Conservation (phyloP, 352 stramenopile genomes). For the Phytopythium chamaehyphon region DNA sequence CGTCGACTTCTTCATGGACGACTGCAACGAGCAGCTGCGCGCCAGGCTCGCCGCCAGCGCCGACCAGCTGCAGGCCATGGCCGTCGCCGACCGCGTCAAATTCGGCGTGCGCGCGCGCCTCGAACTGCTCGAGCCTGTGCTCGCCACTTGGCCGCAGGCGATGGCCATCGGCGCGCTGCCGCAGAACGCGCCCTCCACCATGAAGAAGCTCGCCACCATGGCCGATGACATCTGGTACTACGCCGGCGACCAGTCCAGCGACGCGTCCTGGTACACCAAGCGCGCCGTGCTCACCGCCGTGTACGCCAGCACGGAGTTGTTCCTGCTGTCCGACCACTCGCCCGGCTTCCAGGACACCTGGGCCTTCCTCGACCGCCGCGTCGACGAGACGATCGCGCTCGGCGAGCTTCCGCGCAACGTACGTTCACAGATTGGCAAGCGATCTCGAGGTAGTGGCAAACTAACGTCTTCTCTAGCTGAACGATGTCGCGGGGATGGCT, state of each 20-base stretch:
- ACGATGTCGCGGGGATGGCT: slow-evolving; percentile 73
- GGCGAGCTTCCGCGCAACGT: slow-evolving; percentile 80
- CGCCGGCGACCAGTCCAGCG: slow-evolving; percentile 79
- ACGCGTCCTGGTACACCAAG: slow-evolving; percentile 86
- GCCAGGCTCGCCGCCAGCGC: slow-evolving; percentile 54
- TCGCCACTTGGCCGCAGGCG: slow-evolving; percentile 63
- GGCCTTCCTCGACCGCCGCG: slow-evolving; percentile 75
- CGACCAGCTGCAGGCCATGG: slow-evolving; percentile 58
- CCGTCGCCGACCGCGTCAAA: slow-evolving; percentile 77
- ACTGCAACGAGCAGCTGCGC: slow-evolving; percentile 53
- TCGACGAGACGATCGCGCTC: slow-evolving; percentile 80
- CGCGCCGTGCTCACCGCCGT: slow-evolving; percentile 71
- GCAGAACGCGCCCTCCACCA: slow-evolving; percentile 64
- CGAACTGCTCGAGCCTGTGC: slow-evolving; percentile 55
- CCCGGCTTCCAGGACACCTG: slow-evolving; percentile 72
- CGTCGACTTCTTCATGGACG: slow-evolving; percentile 86
- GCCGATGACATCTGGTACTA: slow-evolving; percentile 88
- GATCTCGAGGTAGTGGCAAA: too few species aligned
- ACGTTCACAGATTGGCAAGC: slow-evolving; percentile 17
- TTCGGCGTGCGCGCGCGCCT: slow-evolving; percentile 70
- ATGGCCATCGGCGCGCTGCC: slow-evolving; percentile 80
- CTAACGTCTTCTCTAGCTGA: slow-evolving; percentile 28
- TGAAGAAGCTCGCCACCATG: slow-evolving; percentile 63
- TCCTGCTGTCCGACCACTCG: slow-evolving; percentile 82
- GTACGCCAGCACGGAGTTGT: slow-evolving; percentile 81